phyloP scores from a whole-genome alignment of 2,329 filamentous ascomycete genomes.

The Verticillium albo-atrum region DNA sequence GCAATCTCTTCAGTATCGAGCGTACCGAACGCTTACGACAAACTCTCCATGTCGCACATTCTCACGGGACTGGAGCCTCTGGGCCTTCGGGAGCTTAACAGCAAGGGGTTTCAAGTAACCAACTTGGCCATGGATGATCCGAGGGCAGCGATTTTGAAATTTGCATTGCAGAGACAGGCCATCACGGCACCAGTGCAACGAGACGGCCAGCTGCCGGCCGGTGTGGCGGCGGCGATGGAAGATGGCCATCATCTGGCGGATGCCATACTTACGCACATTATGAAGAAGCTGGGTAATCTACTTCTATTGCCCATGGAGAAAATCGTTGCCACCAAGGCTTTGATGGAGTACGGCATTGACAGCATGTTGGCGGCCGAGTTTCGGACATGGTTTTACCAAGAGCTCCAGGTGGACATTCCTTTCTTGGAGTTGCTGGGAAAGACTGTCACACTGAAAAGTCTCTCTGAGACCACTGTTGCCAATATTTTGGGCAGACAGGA shows the following conservation, averaged over 20 bases:
- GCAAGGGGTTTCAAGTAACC: conserved; percentile 11
- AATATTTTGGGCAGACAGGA: background rate
- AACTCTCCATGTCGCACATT: conserved; percentile 9
- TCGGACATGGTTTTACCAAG: conserved; percentile 26
- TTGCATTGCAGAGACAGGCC: too few species aligned
- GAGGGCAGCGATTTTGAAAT: too few species aligned
- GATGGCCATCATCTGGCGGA: background rate
- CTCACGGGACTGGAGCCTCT: conserved; percentile 19
- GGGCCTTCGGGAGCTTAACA: conserved; percentile 13
- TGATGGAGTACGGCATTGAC: conserved; percentile 31
- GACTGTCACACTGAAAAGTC: background rate
- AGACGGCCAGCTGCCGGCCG: background rate
- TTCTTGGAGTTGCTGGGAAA: conserved; percentile 15
- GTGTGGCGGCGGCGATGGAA: background rate
- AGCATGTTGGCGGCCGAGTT: conserved; percentile 36
- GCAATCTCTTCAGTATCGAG: conserved; percentile 7
- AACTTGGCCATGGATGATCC: background rate
- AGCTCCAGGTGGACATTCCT: conserved; percentile 26
- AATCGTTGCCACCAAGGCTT: conserved; percentile 17
- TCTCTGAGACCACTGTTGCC: background rate
- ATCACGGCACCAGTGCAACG: background rate
- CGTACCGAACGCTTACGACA: background rate
- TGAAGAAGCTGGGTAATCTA: conserved; percentile 9
- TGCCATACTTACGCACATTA: background rate
- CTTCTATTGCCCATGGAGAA: conserved; percentile 19